Evolutionary conservation across 1,284 basidiomycete species (phyloP), one percentile per base, ranked within the genome.

Genomic region (Sanghuangporus weigelae): DNA sequence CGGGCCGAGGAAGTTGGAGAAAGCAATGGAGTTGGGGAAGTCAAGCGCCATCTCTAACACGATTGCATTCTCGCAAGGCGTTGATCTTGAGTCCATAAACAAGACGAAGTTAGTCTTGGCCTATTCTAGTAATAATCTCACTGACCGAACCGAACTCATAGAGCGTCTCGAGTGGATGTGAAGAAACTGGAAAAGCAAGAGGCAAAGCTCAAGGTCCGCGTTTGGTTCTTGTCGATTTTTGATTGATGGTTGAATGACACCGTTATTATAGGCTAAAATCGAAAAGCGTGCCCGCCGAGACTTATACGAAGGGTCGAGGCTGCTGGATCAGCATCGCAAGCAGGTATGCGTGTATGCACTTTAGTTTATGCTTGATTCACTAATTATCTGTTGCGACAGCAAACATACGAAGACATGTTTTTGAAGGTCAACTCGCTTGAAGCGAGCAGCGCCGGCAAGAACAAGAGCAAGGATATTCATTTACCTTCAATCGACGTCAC

Each of bases 121-220:
- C 39, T 8, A 6, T n/a, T 23, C 19, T 19, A 19, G 36, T 10
- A 50, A n/a, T 11, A 14, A 39, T 38, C 57, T 42, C 60, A 63
- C 42, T 63, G 58, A 66, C 66, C 68, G 70, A 65, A 66, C 66
- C 68, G 70, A 65, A 59, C 53, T 42, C 51, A 36, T 69, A 93
- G 93, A 75, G 93, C 93, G 38, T 96, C 95, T 54, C 90, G 93
- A 55, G 97, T 99, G 63, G 97, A 99, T 79, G 86, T 99, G 67
- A 96, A 94, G 78, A 98, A 98, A 73, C 86, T 99, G 16, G 97
- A 98, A 75, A 98, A 98, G 76, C 95, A 97, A 69, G 97, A 99
- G 76, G 94, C 95, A 3, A 99, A 99, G 76, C 88, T 99, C 66
- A 90, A 90, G 79, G 90, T 87, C 65, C 60, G 76, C 67, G 35